These are phyloP conservation scores for Curvularia lunata DNA, from an alignment of 2,329 filamentous ascomycete genomes.

Conservation along the genomic window DNA sequence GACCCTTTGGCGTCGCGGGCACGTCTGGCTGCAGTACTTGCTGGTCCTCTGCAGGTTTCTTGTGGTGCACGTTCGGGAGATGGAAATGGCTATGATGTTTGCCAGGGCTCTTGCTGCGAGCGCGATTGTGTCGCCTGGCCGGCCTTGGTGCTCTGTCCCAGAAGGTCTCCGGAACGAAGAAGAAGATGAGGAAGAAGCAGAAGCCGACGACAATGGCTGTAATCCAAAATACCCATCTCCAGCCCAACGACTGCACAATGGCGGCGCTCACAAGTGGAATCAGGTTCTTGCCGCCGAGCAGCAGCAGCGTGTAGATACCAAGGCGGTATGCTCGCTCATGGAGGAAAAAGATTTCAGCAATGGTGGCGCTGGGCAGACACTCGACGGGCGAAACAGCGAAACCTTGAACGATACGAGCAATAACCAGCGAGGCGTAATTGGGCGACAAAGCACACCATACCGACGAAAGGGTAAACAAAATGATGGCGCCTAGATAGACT, in stretches of 20 bases:
- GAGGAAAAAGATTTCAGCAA: constrained; percentile 95
- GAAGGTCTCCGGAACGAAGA: constrained; percentile 94
- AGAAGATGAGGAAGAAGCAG: constrained; percentile 74
- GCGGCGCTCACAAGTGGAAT: constrained; percentile 85
- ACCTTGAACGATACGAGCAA: constrained; percentile 86
- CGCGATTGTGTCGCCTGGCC: constrained; percentile 46
- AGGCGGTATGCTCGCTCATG: constrained; percentile 93
- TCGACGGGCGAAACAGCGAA: constrained; percentile 89
- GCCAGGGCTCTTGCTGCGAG: constrained; percentile 36
- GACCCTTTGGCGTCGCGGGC: constrained; percentile 5
- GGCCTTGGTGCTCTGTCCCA: constrained; percentile 82
- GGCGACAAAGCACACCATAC: constrained; percentile 89
- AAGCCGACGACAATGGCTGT: constrained; percentile 80
- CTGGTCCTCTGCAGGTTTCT: constrained; percentile 21
- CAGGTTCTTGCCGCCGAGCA: constrained; percentile 90
- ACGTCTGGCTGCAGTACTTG: constrained; percentile 8
- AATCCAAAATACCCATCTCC: constrained; percentile 94
- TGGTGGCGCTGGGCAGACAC: constrained; percentile 89
- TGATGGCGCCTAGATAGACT: constrained; percentile 79
- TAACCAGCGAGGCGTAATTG: constrained; percentile 76
- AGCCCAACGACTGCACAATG: constrained; percentile 77
- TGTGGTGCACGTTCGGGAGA: constrained; percentile 29
- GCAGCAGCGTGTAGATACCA: constrained; percentile 87
- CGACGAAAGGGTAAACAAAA: constrained; percentile 77
- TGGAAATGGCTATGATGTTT: constrained; percentile 37